These are phyloP conservation scores for Brasilioporus rufonigricans DNA, from an alignment of 768 basidiomycete species.

Conservation along the genomic window DNA sequence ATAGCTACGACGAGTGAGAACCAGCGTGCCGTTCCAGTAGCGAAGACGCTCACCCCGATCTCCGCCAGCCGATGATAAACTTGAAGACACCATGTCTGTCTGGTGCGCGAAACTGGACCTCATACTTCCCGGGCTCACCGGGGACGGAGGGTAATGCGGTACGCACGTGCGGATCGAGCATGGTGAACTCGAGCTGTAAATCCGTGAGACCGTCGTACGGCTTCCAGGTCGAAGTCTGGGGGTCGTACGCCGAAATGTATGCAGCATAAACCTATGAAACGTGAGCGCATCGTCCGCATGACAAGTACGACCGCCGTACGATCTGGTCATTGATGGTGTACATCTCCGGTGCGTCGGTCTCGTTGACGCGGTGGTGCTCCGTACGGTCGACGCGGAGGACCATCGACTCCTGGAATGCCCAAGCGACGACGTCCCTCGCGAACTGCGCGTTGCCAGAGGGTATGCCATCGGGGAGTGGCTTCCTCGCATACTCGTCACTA, in stretches of 20 bases:
- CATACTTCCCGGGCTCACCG: conserved; percentile 64
- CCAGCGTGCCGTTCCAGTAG: background rate
- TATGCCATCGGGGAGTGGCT: conserved; percentile 56
- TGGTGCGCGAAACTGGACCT: conserved; percentile 83
- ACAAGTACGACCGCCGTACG: conserved; percentile 38
- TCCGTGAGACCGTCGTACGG: conserved; percentile 73
- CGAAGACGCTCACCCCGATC: conserved; percentile 65
- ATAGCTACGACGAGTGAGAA: conserved; percentile 43
- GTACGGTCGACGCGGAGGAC: conserved; percentile 76
- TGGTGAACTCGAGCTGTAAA: conserved; percentile 93
- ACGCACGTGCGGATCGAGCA: conserved; percentile 97
- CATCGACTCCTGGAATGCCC: conserved; percentile 88
- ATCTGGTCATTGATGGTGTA: conserved; percentile 89
- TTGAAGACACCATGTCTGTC: conserved; percentile 99
- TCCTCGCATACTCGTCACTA: conserved; percentile 69
- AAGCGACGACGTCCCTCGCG: conserved; percentile 70
- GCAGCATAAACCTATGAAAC: conserved; percentile 64
- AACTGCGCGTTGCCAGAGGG: conserved; percentile 77
- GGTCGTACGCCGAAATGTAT: conserved; percentile 67
- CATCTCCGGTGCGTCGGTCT: conserved; percentile 56
- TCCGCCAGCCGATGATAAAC: conserved; percentile 87
- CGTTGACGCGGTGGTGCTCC: conserved; percentile 69
- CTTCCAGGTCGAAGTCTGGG: conserved; percentile 57
- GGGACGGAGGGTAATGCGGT: conserved; percentile 63
- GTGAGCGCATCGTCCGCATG: background rate